Evolutionary conservation across 1,284 basidiomycete genomes (phyloP).

Genomic region (Rhodotorula sp.): DNA sequence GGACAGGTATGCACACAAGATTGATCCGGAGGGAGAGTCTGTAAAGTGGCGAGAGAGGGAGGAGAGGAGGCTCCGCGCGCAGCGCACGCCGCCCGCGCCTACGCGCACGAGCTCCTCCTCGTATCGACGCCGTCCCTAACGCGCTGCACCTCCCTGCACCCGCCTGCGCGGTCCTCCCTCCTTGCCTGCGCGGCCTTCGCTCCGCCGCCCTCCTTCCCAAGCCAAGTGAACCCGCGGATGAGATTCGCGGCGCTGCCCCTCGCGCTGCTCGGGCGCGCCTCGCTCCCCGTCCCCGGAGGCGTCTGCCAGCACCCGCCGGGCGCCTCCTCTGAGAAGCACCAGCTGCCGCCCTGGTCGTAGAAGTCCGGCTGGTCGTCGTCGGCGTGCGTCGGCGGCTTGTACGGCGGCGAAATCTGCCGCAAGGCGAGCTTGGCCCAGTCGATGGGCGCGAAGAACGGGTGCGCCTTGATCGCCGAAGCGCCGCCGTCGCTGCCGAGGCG

Average conservation of each 20-base stretch:
- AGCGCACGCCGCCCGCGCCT: neutral
- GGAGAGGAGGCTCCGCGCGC: neutral
- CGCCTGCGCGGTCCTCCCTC: neutral
- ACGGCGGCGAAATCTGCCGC: conserved; percentile 36
- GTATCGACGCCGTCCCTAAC: neutral
- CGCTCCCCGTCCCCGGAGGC: neutral
- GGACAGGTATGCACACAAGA: neutral
- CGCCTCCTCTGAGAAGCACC: conserved; percentile 32
- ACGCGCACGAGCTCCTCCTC: conserved; percentile 11
- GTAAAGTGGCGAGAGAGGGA: neutral
- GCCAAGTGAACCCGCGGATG: conserved; percentile 11
- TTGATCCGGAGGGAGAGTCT: neutral
- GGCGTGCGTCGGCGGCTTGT: conserved; percentile 36
- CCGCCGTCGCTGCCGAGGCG: conserved; percentile 26
- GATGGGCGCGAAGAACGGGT: conserved; percentile 38
- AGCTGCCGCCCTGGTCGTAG: conserved; percentile 20
- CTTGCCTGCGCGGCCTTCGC: neutral
- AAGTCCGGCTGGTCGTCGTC: conserved; percentile 39
- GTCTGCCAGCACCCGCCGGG: conserved; percentile 23
- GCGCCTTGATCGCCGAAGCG: conserved; percentile 25
- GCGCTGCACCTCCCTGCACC: neutral
- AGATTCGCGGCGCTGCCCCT: neutral
- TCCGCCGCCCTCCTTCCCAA: conserved; percentile 1
- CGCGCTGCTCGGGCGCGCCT: neutral
- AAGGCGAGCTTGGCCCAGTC: conserved; percentile 32